These are phyloP conservation scores for Sporodiniella umbellata DNA, from an alignment of 371 early-diverging fungal genomes.

Conservation along the genomic window DNA sequence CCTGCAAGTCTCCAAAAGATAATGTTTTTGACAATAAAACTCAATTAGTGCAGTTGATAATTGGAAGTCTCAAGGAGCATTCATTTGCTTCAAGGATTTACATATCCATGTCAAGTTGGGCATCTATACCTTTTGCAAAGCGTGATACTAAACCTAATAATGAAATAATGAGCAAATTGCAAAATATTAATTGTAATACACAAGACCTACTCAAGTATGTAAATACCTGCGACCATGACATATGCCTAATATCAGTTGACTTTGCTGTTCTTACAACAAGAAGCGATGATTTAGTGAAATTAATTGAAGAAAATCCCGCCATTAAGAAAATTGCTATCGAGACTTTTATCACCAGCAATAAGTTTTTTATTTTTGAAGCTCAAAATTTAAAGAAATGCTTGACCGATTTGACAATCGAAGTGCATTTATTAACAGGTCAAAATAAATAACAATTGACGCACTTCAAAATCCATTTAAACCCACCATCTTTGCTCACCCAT, in stretches of 20 bases:
- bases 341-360: too few species aligned
- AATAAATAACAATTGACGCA: too few species aligned
- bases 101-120: constrained; percentile 7
- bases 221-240: background rate
- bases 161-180: constrained; percentile 4
- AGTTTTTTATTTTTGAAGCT: too few species aligned
- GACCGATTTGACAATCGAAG: too few species aligned
- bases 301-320: constrained; percentile 1
- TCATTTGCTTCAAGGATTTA: constrained; percentile 15
- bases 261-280: constrained; percentile 1
- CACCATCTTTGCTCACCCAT: too few species aligned
- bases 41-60: constrained; percentile 7
- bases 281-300: constrained; percentile 1
- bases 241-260: background rate
- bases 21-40: constrained; percentile 2
- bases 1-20: constrained; percentile 4
- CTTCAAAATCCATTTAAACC: too few species aligned
- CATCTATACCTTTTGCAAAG: constrained; percentile 5
- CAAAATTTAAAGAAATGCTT: too few species aligned
- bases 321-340: too few species aligned
- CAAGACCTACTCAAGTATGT: background rate
- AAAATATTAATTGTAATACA: constrained; percentile 5
- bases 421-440: too few species aligned
- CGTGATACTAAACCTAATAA: constrained; percentile 6
- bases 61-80: constrained; percentile 6